Conservation (phyloP, 1,284 basidiomycete genomes). For the Schizophyllum amplum region DNA sequence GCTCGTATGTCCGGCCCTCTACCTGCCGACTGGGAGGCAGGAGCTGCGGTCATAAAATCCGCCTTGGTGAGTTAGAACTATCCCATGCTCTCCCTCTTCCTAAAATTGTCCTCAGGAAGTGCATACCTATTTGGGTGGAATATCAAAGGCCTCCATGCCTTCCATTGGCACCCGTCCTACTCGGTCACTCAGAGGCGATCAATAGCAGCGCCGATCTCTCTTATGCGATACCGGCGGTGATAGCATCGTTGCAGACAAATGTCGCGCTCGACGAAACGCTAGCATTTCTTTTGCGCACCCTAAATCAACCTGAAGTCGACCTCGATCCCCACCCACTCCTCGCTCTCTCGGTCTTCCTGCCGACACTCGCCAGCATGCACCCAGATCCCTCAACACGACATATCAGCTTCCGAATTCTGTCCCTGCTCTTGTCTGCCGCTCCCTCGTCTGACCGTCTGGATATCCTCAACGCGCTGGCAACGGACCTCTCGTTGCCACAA, state of each 20-base stretch:
- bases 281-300: slow-evolving; percentile 38
- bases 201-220: slow-evolving; percentile 20
- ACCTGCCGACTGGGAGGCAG: slow-evolving; percentile 29
- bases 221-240: slow-evolving; percentile 34
- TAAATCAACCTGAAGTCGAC: slow-evolving; percentile 23
- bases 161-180: slow-evolving; percentile 42
- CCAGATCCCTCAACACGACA: slow-evolving; percentile 50
- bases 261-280: slow-evolving; percentile 48
- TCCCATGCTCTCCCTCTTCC: no score
- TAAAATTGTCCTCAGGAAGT: no score
- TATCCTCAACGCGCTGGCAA: slow-evolving; percentile 44
- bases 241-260: slow-evolving; percentile 44
- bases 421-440: slow-evolving; percentile 37
- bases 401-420: slow-evolving; percentile 50
- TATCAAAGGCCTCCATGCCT: no score
- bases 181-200: slow-evolving; percentile 32
- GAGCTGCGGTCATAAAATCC: slow-evolving; percentile 27
- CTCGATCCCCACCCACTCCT: slow-evolving; percentile 32
- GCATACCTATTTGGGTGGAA: no score
- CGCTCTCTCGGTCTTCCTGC: slow-evolving; percentile 41
- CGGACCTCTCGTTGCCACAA: slow-evolving; percentile 42
- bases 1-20: slow-evolving; percentile 22
- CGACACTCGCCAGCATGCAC: slow-evolving; percentile 50
- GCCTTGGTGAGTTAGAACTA: no score
- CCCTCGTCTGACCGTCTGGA: slow-evolving; percentile 41